These are phyloP conservation scores for Trichoderma harzianum DNA, from an alignment of 2,329 filamentous ascomycete species.

Conservation along the genomic window DNA sequence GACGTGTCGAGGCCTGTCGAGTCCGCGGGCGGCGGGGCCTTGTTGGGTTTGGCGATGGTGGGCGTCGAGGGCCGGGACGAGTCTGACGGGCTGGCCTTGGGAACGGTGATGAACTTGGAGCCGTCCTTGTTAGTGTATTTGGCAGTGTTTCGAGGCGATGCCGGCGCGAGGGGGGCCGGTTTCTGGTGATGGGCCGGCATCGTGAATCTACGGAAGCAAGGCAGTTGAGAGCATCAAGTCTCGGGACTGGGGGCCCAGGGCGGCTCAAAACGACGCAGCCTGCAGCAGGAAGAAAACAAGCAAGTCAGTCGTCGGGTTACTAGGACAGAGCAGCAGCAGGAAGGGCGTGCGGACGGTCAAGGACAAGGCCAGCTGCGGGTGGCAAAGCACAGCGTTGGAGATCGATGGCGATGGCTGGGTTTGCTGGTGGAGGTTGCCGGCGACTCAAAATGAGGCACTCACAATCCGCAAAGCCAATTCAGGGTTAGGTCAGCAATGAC, in stretches of 20 bases:
- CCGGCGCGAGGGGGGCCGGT: conserved; percentile 46
- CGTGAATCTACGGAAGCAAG: conserved; percentile 35
- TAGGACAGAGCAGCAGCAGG: background rate
- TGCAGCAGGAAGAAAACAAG: conserved; percentile 1
- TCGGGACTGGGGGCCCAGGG: conserved; percentile 22
- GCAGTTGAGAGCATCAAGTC: conserved; percentile 38
- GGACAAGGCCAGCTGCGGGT: background rate
- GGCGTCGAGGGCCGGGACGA: conserved; percentile 53
- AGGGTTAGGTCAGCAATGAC: conserved; percentile 41
- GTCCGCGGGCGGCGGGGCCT: conserved; percentile 30
- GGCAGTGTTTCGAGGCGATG: conserved; percentile 52
- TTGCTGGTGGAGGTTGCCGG: conserved; percentile 21
- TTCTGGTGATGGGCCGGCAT: conserved; percentile 54
- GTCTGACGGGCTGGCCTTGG: conserved; percentile 52
- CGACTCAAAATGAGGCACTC: conserved; percentile 38
- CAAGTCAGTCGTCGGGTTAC: conserved; percentile 12
- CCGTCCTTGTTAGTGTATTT: conserved; percentile 68
- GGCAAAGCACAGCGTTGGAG: conserved; percentile 18
- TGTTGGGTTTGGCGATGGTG: conserved; percentile 39
- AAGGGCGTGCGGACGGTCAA: background rate
- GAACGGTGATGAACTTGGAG: conserved; percentile 65
- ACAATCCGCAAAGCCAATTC: conserved; percentile 31
- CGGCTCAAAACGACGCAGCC: conserved; percentile 17
- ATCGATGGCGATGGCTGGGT: conserved; percentile 14
- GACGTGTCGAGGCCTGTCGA: conserved; percentile 28